Evolutionary conservation across 495 filamentous ascomycete species (phyloP).

Genomic region (Trichoderma orchidacearum): DNA sequence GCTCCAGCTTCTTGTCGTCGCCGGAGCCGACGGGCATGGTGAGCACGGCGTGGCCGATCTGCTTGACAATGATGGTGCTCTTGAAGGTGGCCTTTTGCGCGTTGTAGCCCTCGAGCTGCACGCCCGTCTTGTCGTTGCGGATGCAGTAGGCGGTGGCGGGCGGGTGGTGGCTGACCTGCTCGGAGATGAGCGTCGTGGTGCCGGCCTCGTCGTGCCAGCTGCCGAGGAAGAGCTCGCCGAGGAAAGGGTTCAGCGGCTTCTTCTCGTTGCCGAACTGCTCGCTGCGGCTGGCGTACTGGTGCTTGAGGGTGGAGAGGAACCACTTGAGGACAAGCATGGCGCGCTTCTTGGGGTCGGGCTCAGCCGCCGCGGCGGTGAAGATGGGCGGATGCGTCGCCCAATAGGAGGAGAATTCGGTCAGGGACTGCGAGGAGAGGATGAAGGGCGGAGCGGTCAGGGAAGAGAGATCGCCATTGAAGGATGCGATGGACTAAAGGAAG

Average conservation of each 20-base stretch:
- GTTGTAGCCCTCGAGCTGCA: conserved; percentile 89
- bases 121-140: conserved; percentile 67
- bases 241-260: conserved; percentile 88
- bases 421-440: conserved; percentile 81
- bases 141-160: conserved; percentile 92
- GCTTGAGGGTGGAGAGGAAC: conserved; percentile 92
- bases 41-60: conserved; percentile 87
- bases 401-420: conserved; percentile 91
- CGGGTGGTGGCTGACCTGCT: conserved; percentile 91
- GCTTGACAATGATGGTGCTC: conserved; percentile 86
- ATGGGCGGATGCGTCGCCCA: conserved; percentile 88
- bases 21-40: conserved; percentile 46
- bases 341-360: conserved; percentile 70
- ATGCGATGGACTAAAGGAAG: conserved; percentile 64
- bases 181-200: conserved; percentile 45
- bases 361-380: conserved; percentile 74
- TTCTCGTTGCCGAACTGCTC: conserved; percentile 92
- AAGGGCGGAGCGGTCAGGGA: conserved; percentile 91
- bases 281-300: conserved; percentile 82
- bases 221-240: conserved; percentile 84
- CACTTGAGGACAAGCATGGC: conserved; percentile 84
- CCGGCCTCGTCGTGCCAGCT: conserved; percentile 71
- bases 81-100: conserved; percentile 95
- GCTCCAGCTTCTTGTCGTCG: conserved; percentile 33
- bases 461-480: conserved; percentile 91